phyloP scores from a whole-genome alignment of 257 asterid species.

The Apocynum venetum region DNA sequence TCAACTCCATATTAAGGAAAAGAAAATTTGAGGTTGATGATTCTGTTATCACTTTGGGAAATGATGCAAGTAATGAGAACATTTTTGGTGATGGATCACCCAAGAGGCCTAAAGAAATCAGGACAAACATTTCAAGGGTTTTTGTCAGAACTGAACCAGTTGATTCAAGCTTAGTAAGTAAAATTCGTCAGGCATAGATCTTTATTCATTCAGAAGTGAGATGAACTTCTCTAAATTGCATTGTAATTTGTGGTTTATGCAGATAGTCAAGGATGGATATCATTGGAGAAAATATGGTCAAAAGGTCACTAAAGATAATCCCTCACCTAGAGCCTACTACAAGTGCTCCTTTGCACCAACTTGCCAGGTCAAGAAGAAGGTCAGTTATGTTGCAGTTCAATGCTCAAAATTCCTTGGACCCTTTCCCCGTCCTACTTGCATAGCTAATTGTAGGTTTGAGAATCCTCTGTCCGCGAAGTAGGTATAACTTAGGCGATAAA shows the following conservation, averaged over 20 bases:
- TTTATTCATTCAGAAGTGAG: neutral
- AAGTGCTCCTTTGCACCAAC: constrained; percentile 70
- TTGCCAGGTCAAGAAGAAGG: constrained; percentile 88
- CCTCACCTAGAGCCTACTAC: constrained; percentile 83
- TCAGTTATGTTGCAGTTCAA: constrained; percentile 6
- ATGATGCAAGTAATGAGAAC: constrained; percentile 13
- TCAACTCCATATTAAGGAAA: constrained; percentile 27
- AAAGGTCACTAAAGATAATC: constrained; percentile 79
- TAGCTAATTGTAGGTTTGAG: neutral
- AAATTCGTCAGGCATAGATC: too few relatives aligned
- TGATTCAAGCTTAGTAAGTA: constrained; percentile 53
- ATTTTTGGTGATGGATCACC: constrained; percentile 33
- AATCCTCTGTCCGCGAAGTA: neutral
- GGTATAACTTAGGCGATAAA: too few relatives aligned
- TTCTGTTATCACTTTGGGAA: constrained; percentile 1
- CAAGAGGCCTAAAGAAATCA: constrained; percentile 40
- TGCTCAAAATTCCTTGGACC: neutral
- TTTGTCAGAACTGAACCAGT: constrained; percentile 48
- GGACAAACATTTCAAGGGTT: constrained; percentile 48
- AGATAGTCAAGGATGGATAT: constrained; percentile 75
- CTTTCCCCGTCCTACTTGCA: neutral
- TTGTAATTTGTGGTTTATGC: neutral
- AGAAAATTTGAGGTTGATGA: constrained; percentile 33
- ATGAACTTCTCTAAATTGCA: neutral
- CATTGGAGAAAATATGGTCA: constrained; percentile 90